phyloP scores from a whole-genome alignment of 352 stramenopile genomes.

The Pythium chondricola region DNA sequence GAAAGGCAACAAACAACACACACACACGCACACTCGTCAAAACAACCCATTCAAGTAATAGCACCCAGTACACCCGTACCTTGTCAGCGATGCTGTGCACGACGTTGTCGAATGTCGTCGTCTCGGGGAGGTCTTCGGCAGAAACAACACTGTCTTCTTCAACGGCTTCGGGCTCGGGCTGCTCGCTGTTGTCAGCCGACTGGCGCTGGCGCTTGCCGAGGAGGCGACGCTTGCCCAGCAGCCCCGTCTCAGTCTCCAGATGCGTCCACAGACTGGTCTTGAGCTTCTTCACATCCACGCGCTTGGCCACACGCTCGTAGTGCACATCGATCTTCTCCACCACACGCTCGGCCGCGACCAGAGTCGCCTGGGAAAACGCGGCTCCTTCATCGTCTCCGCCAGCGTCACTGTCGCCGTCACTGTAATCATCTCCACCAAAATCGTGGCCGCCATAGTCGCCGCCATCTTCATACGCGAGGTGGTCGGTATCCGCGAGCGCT shows the following conservation, averaged over 20 bases:
- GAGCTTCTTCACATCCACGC: conserved; percentile 95
- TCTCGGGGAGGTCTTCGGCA: conserved; percentile 9
- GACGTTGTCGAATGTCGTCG: conserved; percentile 86
- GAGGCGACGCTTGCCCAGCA: conserved; percentile 22
- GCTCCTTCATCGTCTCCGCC: conserved; percentile 16
- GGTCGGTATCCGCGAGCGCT: conserved; percentile 10
- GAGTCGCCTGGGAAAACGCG: conserved; percentile 41
- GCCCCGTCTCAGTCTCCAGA: conserved; percentile 38
- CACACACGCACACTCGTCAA: background rate
- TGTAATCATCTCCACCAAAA: conserved; percentile 17
- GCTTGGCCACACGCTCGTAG: conserved; percentile 94
- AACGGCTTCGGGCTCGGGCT: conserved; percentile 9
- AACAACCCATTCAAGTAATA: background rate
- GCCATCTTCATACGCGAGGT: conserved; percentile 12
- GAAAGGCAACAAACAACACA: no score
- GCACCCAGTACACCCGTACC: conserved; percentile 26
- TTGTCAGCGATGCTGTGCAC: conserved; percentile 84
- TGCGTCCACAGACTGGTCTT: conserved; percentile 95
- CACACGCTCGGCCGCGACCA: conserved; percentile 86
- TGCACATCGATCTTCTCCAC: conserved; percentile 93
- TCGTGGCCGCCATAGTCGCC: conserved; percentile 14
- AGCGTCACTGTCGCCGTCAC: conserved; percentile 30
- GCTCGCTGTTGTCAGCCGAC: background rate
- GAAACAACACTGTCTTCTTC: conserved; percentile 3
- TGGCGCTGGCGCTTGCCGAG: conserved; percentile 1